Base-by-base conservation (phyloP, 257 asterid species). In the Nyctanthes arbortristis region DNA sequence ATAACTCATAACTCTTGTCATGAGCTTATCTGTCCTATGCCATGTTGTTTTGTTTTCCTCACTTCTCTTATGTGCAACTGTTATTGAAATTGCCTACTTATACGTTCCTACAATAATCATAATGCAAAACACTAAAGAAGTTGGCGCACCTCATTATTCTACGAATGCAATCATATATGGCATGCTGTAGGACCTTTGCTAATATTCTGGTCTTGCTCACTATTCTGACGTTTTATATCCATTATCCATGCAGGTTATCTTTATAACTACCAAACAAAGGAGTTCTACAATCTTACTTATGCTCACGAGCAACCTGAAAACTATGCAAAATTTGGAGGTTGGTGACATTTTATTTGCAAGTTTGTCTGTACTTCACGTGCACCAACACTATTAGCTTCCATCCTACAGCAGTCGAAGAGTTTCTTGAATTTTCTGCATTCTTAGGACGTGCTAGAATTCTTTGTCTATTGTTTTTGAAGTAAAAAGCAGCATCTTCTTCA, bases 251-350 rank as follows among this genome's bases (percentile, higher is more conserved):
- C 93, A 94, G 99, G 99, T 74, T 88, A 94, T 82, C 96, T 94
- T 47, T 94, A 82, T 80, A 94, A 91, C 85, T 92, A 86, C 77
- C 99, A 94, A 75, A 94, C 99, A 18, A 89, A 86, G 79, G 99
- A 94, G 86, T 89, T 89, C 81, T 89, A 89, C 66, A 91, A 94
- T 84, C 96, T 94, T 71, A 94, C 99, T 52, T 87, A 86, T 74
- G 97, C 97, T 61, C 99, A 85, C 20, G 91, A 91, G 84, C 97
- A 91, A 80, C 99, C 99, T 29, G 96, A 87, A 85, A 89, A 83
- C 77, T 86, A 96, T 72, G 89, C 95, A 33, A 88, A 79, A 71
- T 84, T 94, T 64, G 97, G 99, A 91, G 99, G 99, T 94, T 68
- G 72, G 73, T 65, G 71, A 43, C 69, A 63, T 69, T 70, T 18